These are phyloP conservation scores for Chalciporus pseudorubinellus DNA, from an alignment of 768 basidiomycete genomes.

Conservation along the genomic window DNA sequence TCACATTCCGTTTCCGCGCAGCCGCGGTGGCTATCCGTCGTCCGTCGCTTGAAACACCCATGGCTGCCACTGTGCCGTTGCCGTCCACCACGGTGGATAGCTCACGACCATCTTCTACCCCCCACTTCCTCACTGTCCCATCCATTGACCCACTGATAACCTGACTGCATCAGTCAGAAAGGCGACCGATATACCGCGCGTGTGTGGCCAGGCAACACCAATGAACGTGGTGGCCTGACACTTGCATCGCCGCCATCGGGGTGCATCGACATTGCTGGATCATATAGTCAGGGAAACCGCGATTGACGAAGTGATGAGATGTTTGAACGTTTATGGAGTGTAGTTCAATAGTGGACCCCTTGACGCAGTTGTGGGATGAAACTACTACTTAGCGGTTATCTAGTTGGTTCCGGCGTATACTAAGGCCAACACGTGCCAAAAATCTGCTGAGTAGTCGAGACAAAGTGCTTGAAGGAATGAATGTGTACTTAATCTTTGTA, in stretches of 20 bases:
- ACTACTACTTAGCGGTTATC: no score
- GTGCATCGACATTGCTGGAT: not conserved
- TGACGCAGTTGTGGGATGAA: no score
- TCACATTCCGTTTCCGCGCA: conserved; percentile 5
- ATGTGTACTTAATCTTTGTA: not conserved
- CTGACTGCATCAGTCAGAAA: conserved; percentile 3
- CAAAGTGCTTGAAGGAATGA: no score
- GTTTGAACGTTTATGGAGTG: no score
- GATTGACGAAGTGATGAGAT: no score
- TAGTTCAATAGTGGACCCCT: no score
- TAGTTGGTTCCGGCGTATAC: no score
- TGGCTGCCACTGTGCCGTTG: not conserved
- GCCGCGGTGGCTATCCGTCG: conserved; percentile 7
- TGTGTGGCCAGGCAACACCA: conserved; percentile 2
- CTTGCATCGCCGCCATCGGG: not conserved
- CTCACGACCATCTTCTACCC: not conserved
- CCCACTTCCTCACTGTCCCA: not conserved
- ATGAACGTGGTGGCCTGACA: not conserved
- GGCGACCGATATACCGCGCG: conserved; percentile 1
- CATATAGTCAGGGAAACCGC: no score
- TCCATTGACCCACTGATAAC: conserved; percentile 5
- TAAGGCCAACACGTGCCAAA: no score
- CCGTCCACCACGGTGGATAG: not conserved
- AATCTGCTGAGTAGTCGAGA: no score
- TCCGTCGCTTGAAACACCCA: conserved; percentile 7